These are phyloP conservation scores for Lachnum nothofagi DNA, from an alignment of 2,329 filamentous ascomycete genomes.

Conservation along the genomic window DNA sequence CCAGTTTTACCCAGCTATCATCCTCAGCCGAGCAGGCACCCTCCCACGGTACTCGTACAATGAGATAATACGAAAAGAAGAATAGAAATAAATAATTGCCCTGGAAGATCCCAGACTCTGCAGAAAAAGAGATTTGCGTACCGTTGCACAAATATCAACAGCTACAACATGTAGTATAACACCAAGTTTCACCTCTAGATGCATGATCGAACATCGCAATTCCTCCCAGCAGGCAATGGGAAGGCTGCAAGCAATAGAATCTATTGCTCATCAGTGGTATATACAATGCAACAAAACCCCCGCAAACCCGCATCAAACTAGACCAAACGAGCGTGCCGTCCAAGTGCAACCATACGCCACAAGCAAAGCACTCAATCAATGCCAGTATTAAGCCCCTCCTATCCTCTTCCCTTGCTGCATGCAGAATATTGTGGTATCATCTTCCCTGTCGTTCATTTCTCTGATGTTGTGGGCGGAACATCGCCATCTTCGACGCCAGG, in stretches of 20 bases:
- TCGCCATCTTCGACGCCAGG: slow-evolving; percentile 25
- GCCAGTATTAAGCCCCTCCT: background rate
- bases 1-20: too few relatives aligned
- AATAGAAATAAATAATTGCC: too few relatives aligned
- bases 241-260: slow-evolving; percentile 6
- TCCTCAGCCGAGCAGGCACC: too few relatives aligned
- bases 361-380: background rate
- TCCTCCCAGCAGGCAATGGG: background rate
- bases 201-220: background rate
- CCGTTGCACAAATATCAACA: background rate
- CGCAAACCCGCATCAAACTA: background rate
- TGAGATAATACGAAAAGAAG: too few relatives aligned
- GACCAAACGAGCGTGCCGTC: background rate
- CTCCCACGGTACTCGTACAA: too few relatives aligned
- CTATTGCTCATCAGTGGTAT: slow-evolving; percentile 26
- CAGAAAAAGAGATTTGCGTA: too few relatives aligned
- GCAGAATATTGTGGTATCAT: background rate
- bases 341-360: background rate
- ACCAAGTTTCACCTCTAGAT: background rate
- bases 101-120: too few relatives aligned
- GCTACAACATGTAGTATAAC: background rate
- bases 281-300: slow-evolving; percentile 21
- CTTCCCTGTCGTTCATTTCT: slow-evolving; percentile 2
- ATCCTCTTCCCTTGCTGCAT: background rate
- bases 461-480: slow-evolving; percentile 8